Base-by-base conservation (phyloP, 192 early-diverging fungal species). In the Cetraspora pellucida region DNA sequence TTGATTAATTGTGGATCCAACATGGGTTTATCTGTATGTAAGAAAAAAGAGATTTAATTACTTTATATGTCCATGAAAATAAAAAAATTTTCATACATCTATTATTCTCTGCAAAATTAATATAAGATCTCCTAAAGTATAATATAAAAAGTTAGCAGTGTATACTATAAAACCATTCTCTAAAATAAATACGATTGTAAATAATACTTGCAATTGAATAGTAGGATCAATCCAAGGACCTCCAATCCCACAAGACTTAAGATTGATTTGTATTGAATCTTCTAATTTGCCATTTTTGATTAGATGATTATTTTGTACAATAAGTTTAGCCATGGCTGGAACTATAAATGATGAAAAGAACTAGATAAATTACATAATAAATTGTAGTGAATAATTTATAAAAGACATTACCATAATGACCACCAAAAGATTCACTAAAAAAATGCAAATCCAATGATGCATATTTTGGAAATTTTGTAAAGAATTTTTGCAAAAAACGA, bases 381-480 rank as follows among this genome's bases (percentile, higher is more conserved):
- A 43, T 16, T 17, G 7, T 37, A 37, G 7, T 6, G 7, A 37
- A 37, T 37, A 37, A 37, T 37, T 37, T 7, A 37, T 6, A 7
- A 6, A 7, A 6, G 37, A 1, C 37, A 37, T 37, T 65, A 65
- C 63, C 83, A 43, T 85, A 89, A 17, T 85, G 85, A 0, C 88
- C 87, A 0, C 76, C 88, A 77, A 85, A 89, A 10, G 82, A 85
- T 69, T 89, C 88, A 69, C 88, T 87, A 60, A 88, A 84, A 5
- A 89, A 28, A 54, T 84, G 59, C 17, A 87, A 75, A 7, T 80
- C 73, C 11, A 55, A 11, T 5, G 68, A 69, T 0, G 28, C 19
- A 23, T 46, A 74, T 65, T 84, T 59, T 2, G 77, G 66, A 63
- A 78, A 80, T 28, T 82, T 64, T 28, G 82, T 77, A n/a, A 88